These are phyloP conservation scores for Calvatia gigantea DNA, from an alignment of 768 basidiomycete species.

Conservation along the genomic window DNA sequence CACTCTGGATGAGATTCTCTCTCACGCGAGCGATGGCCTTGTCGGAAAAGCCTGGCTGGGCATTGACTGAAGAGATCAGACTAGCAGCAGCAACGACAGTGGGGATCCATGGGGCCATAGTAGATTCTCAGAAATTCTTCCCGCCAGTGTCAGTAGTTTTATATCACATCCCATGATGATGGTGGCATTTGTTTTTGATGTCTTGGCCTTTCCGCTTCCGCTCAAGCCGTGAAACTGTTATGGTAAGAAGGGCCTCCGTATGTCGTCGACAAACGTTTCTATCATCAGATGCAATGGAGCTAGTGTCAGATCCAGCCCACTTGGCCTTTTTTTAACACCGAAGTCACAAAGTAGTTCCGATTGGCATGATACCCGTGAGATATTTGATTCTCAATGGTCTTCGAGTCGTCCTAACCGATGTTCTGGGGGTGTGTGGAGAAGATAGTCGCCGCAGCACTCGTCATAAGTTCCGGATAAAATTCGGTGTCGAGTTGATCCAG, in stretches of 20 bases:
- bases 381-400: neutral
- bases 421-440: too few species aligned
- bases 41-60: constrained; percentile 21
- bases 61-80: constrained; percentile 11
- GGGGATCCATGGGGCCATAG: neutral
- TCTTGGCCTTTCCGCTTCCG: neutral
- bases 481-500: too few species aligned
- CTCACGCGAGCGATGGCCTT: constrained; percentile 16
- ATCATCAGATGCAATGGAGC: neutral
- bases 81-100: neutral
- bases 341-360: neutral
- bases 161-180: neutral
- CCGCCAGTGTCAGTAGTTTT: neutral
- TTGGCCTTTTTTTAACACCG: neutral
- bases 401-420: too few species aligned
- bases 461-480: too few species aligned
- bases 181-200: neutral
- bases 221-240: neutral
- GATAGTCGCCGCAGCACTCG: too few species aligned
- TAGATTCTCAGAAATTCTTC: constrained; percentile 2
- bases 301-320: neutral
- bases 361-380: neutral
- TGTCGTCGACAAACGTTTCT: neutral
- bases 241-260: neutral
- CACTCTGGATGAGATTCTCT: constrained; percentile 22